phyloP scores from a whole-genome alignment of 2,329 filamentous ascomycete species.

The Alternaria alternata region DNA sequence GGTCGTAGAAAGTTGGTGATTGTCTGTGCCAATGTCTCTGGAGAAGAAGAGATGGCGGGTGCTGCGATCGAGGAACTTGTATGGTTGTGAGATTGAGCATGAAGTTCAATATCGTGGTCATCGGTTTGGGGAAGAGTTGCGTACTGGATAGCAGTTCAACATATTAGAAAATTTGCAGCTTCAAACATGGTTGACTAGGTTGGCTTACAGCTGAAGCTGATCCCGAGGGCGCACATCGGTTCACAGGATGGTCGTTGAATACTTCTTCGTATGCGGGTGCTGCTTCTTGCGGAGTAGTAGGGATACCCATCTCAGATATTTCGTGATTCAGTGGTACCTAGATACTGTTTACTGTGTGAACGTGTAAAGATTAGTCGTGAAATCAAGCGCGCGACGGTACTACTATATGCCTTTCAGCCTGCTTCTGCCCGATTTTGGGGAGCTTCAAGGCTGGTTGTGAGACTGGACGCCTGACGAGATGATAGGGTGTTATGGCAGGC shows the following conservation, averaged over 20 bases:
- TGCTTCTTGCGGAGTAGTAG: constrained; percentile 25
- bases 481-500: not conserved
- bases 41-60: not conserved
- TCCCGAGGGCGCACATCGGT: constrained; percentile 24
- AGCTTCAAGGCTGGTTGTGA: not conserved
- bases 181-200: not conserved
- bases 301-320: constrained; percentile 27
- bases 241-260: constrained; percentile 34
- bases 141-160: constrained; percentile 26
- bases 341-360: not conserved
- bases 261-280: constrained; percentile 43
- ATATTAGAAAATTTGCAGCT: not conserved
- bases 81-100: constrained; percentile 22
- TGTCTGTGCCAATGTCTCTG: constrained; percentile 34
- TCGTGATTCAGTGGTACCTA: not conserved
- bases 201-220: constrained; percentile 29
- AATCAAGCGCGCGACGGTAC: not conserved
- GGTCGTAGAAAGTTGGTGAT: constrained; percentile 35
- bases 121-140: constrained; percentile 36
- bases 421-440: not conserved
- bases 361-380: not conserved
- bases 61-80: not conserved
- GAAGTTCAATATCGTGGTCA: constrained; percentile 32
- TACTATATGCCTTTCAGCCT: not conserved
- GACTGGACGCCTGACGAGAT: constrained; percentile 2